Conservation (phyloP, 768 basidiomycete genomes). For the Galerina marginata region DNA sequence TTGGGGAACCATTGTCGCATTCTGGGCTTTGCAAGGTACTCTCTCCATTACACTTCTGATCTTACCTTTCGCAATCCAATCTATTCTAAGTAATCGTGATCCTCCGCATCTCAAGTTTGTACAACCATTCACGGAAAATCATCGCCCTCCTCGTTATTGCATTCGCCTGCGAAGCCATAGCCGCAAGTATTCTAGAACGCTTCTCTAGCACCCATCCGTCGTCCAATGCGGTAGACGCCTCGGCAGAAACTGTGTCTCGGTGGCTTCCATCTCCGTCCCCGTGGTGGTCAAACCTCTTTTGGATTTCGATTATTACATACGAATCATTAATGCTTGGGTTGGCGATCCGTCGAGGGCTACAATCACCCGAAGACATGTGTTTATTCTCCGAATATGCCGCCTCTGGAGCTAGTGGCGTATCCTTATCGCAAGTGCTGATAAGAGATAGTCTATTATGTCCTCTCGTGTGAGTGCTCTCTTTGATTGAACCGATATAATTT, state of each 20-base stretch:
- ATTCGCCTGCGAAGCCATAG: neutral
- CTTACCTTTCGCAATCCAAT: neutral
- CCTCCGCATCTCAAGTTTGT: conserved; percentile 11
- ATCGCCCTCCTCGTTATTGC: neutral
- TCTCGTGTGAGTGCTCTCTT: no score
- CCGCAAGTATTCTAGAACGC: neutral
- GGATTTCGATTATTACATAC: neutral
- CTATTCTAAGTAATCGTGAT: neutral
- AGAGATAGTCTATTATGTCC: no score
- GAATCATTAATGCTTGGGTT: neutral
- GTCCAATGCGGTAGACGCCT: neutral
- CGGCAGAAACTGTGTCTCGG: neutral
- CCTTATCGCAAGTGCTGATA: no score
- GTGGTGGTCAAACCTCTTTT: conserved; percentile 7
- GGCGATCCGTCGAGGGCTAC: neutral
- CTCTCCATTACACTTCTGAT: neutral
- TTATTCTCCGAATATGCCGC: no score
- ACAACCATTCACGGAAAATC: neutral
- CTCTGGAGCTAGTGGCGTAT: no score
- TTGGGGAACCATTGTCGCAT: neutral
- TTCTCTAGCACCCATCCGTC: neutral
- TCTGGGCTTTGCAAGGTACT: conserved; percentile 4
- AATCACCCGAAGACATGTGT: neutral
- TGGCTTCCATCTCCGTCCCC: neutral
- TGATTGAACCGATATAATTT: no score